phyloP scores from a whole-genome alignment of 2,329 filamentous ascomycete species.

The Pseudogymnoascus sp. region DNA sequence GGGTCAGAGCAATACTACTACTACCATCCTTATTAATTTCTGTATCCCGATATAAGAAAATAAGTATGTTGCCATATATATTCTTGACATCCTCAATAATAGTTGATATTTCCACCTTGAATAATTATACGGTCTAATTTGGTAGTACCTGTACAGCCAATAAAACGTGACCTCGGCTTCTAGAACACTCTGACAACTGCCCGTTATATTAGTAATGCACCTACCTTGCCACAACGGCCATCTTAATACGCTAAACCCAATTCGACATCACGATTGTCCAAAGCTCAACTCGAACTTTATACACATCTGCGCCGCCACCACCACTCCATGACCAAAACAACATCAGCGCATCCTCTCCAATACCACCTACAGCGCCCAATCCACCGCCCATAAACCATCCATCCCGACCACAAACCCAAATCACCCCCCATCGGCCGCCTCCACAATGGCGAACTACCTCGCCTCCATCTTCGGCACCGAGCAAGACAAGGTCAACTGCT shows the following conservation, averaged over 20 bases:
- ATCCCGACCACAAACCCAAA: not conserved
- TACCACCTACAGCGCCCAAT: not conserved
- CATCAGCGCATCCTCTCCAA: not conserved
- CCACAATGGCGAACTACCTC: conserved; percentile 88
- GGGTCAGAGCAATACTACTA: too few relatives aligned
- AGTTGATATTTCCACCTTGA: not conserved
- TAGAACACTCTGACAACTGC: not conserved
- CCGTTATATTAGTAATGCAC: conserved; percentile 4
- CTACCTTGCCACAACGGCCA: not conserved
- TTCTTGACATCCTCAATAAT: not conserved
- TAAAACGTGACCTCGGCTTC: not conserved
- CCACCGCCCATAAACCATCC: not conserved
- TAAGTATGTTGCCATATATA: not conserved
- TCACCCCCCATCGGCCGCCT: not conserved
- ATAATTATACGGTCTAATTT: not conserved
- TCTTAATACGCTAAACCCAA: not conserved
- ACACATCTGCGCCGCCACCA: conserved; percentile 5
- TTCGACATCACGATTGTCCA: not conserved
- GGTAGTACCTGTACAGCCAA: not conserved
- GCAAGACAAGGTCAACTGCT: conserved; percentile 99
- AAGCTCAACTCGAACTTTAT: conserved; percentile 6
- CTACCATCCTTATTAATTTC: not conserved
- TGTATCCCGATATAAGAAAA: not conserved
- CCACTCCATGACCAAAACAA: conserved; percentile 1
- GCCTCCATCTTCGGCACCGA: conserved; percentile 99